phyloP scores from a whole-genome alignment of 2,329 filamentous ascomycete species.

The Colletotrichum eleusines region DNA sequence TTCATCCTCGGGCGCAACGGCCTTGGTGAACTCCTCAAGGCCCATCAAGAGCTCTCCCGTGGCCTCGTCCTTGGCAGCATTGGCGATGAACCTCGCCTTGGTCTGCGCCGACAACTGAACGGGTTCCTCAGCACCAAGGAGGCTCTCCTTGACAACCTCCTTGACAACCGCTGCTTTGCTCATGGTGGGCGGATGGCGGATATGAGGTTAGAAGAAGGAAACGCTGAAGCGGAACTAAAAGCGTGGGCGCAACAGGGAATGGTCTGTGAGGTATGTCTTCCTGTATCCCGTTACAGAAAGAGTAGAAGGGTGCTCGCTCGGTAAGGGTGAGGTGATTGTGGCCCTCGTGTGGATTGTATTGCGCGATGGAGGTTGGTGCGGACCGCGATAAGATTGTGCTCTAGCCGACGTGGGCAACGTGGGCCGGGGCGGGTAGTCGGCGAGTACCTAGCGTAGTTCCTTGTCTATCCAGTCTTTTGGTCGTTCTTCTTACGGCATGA shows the following conservation, averaged over 20 bases:
- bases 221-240: background rate
- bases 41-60: constrained; percentile 84
- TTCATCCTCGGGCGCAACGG: constrained; percentile 86
- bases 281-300: constrained; percentile 23
- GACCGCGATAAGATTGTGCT: constrained; percentile 34
- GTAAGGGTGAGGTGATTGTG: constrained; percentile 32
- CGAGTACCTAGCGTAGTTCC: background rate
- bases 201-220: constrained; percentile 9
- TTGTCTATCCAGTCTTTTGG: constrained; percentile 7
- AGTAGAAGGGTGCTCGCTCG: constrained; percentile 16
- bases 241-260: constrained; percentile 16
- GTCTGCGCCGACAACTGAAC: constrained; percentile 79
- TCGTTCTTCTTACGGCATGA: constrained; percentile 15
- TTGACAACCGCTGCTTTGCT: constrained; percentile 65
- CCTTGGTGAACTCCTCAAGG: constrained; percentile 89
- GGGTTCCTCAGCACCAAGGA: constrained; percentile 73
- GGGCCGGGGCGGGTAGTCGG: constrained; percentile 6
- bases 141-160: constrained; percentile 82
- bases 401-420: constrained; percentile 14
- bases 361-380: constrained; percentile 22
- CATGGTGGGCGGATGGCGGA: constrained; percentile 49
- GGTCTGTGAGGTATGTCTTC: constrained; percentile 23
- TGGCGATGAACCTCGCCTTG: constrained; percentile 79
- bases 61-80: constrained; percentile 81
- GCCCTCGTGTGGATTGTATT: constrained; percentile 34